Base-by-base conservation (phyloP, 495 filamentous ascomycete species). In the Geoglossum glabrum region DNA sequence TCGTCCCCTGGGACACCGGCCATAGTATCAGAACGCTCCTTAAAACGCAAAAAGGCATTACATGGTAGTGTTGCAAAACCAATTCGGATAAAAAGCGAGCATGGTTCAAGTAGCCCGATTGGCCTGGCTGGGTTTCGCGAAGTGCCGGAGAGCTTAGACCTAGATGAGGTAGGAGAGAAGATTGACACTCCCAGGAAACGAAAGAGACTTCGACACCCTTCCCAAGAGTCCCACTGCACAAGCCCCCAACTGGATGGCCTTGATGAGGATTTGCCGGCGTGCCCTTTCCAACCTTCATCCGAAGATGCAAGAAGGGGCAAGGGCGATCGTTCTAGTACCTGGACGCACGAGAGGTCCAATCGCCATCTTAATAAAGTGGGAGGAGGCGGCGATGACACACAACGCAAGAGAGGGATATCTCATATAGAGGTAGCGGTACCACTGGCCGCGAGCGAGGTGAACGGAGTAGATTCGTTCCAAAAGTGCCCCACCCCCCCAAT, bases 121-220 rank as follows among this genome's bases (percentile, higher is more conserved):
- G 68, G 65, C 58, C 57, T 60, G 19, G 57, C 60, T 17, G 38
- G 36, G 23, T 11, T 58, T 40, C 56, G 40, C 19, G 54, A 46
- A 11, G 31, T 67, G 4, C 36, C 21, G 5, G 71, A 78, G 61
- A 88, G 83, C 56, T 75, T 87, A 33, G 86, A 92, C 66, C 72
- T 90, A 11, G 86, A 92, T 67, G 79, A 83, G 55, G 76, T 84
- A 52, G 80, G 78, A 25, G 66, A 70, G 51, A 73, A 68, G 57
- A 72, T 85, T 30, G 71, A 72, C 13, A 90, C 87, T 0, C 86
- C 87, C 19, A 64, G 66, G 34, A 63, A 55, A 27, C 47, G 54
- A 21, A 51, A 60, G 28, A 45, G 34, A 63, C 10, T 25, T 38
- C 15, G 31, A 17, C 4, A 55, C 30, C 0, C 17, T 28, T n/a